Evolutionary conservation across 257 asterid species (phyloP).

Genomic region (Linaria vulgaris): DNA sequence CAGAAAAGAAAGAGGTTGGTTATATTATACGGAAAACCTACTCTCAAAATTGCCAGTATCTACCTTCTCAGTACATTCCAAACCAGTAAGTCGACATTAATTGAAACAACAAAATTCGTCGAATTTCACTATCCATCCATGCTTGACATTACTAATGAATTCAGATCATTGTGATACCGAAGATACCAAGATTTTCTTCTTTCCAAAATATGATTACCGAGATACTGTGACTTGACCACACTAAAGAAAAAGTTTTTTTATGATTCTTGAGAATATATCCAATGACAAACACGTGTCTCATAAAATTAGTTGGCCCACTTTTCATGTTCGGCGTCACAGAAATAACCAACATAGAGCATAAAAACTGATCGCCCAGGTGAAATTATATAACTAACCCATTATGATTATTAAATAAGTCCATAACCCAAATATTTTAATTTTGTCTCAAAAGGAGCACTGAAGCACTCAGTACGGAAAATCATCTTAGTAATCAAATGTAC

Average conservation of each 20-base stretch:
- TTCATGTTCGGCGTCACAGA: neutral
- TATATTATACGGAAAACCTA: neutral
- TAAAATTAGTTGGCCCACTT: neutral
- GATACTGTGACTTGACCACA: too few species aligned
- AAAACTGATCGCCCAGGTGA: neutral
- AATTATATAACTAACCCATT: neutral
- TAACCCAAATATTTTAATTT: neutral
- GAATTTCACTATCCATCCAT: neutral
- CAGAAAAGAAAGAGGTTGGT: too few species aligned
- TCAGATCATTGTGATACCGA: too few species aligned
- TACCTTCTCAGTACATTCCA: too few species aligned
- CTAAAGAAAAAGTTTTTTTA: too few species aligned
- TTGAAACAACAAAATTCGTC: neutral
- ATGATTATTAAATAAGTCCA: neutral
- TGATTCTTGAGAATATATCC: neutral
- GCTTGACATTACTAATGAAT: too few species aligned
- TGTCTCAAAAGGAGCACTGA: too few species aligned
- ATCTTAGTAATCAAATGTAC: constrained; percentile 32
- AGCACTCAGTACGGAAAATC: constrained; percentile 10
- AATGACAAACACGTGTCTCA: neutral
- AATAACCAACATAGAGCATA: neutral
- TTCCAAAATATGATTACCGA: too few species aligned
- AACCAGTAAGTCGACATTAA: neutral
- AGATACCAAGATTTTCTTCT: too few species aligned
- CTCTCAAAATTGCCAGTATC: neutral